These are phyloP conservation scores for Didymella segeticola DNA, from an alignment of 2,329 filamentous ascomycete genomes.

Conservation along the genomic window DNA sequence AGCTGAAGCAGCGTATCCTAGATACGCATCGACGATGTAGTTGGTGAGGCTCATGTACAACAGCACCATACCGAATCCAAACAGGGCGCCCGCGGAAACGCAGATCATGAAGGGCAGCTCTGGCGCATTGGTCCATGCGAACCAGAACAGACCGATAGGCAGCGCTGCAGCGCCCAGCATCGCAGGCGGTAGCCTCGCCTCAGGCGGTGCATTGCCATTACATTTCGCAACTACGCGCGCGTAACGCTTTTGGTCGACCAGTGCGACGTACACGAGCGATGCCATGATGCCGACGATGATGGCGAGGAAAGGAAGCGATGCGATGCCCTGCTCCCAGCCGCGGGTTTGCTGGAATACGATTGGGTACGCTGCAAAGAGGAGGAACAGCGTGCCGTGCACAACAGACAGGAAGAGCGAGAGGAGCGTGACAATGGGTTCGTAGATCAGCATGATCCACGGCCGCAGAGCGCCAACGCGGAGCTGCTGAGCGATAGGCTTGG, in stretches of 20 bases:
- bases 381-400: constrained; percentile 47
- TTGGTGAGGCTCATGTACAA: constrained; percentile 59
- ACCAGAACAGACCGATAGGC: constrained; percentile 57
- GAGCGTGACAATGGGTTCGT: constrained; percentile 58
- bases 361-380: constrained; percentile 57
- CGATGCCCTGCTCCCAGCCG: constrained; percentile 61
- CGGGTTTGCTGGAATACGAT: constrained; percentile 63
- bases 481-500: constrained; percentile 55
- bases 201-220: constrained; percentile 59
- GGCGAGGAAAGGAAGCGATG: constrained; percentile 67
- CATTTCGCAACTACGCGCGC: constrained; percentile 17
- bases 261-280: constrained; percentile 24
- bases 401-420: constrained; percentile 24
- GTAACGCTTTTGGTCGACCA: constrained; percentile 27
- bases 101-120: constrained; percentile 63
- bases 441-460: constrained; percentile 61
- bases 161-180: constrained; percentile 62
- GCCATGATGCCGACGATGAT: constrained; percentile 62
- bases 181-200: constrained; percentile 56
- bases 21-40: constrained; percentile 71
- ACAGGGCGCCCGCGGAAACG: constrained; percentile 56
- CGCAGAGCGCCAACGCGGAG: constrained; percentile 64
- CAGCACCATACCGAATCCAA: constrained; percentile 52
- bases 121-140: constrained; percentile 56
- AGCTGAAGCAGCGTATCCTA: constrained; percentile 51